phyloP scores from a whole-genome alignment of 2,329 filamentous ascomycete genomes.

The Kalmusia sp. region DNA sequence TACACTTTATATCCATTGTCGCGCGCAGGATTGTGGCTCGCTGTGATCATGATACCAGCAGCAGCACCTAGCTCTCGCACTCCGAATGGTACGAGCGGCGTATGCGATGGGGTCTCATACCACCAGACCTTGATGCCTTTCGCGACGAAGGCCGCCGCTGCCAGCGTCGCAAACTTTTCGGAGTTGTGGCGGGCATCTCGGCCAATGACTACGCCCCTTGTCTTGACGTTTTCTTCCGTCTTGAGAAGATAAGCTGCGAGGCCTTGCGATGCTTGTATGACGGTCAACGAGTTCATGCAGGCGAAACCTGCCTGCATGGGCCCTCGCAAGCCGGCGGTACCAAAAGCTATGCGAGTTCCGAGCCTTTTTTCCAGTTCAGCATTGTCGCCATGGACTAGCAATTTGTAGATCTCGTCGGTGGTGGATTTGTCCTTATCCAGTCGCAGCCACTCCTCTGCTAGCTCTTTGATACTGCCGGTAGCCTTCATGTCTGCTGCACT shows the following conservation, averaged over 20 bases:
- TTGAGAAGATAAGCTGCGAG: conserved; percentile 65
- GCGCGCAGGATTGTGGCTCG: conserved; percentile 68
- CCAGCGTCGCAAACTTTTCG: conserved; percentile 64
- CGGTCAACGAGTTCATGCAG: conserved; percentile 65
- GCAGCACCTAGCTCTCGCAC: conserved; percentile 61
- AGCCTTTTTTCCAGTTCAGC: conserved; percentile 61
- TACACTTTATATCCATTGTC: conserved; percentile 76
- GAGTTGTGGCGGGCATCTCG: conserved; percentile 70
- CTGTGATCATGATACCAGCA: conserved; percentile 71
- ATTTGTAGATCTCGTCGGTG: conserved; percentile 60
- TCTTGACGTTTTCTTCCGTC: conserved; percentile 50
- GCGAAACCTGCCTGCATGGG: conserved; percentile 71
- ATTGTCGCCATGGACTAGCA: conserved; percentile 55
- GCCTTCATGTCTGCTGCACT: conserved; percentile 29
- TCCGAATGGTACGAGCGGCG: conserved; percentile 68
- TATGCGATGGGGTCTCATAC: conserved; percentile 64
- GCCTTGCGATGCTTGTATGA: conserved; percentile 71
- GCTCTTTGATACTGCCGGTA: conserved; percentile 42
- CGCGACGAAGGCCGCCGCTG: conserved; percentile 65
- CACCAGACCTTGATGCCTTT: conserved; percentile 66
- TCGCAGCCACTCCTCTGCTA: conserved; percentile 65
- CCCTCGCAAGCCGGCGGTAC: conserved; percentile 68
- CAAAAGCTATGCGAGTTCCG: conserved; percentile 65
- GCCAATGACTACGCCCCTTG: conserved; percentile 64
- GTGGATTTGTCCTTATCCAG: conserved; percentile 64